These are phyloP conservation scores for Colletotrichum sp. DNA, from an alignment of 2,329 filamentous ascomycete species.

Conservation along the genomic window DNA sequence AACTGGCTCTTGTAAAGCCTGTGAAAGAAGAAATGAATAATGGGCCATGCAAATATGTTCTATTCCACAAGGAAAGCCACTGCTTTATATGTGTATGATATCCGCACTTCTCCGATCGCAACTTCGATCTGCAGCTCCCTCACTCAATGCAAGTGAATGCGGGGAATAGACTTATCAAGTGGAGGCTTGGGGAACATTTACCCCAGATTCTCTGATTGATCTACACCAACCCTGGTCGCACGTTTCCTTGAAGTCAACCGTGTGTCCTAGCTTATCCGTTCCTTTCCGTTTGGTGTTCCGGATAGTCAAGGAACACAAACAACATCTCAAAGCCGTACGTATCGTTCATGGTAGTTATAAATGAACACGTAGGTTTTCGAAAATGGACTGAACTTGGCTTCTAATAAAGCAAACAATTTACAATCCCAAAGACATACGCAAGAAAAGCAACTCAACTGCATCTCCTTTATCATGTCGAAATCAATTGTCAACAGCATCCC, in stretches of 20 bases:
- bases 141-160: neutral
- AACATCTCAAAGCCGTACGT: neutral
- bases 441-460: neutral
- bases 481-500: conserved; percentile 32
- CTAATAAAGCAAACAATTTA: neutral
- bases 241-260: neutral
- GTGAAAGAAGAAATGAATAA: neutral
- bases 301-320: neutral
- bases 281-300: neutral
- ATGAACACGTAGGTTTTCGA: neutral
- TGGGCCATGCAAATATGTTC: neutral
- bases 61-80: neutral
- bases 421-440: neutral
- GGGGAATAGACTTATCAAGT: neutral
- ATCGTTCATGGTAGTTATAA: neutral
- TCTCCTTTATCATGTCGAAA: conserved; percentile 25
- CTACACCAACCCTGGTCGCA: neutral
- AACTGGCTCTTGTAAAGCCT: neutral
- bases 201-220: neutral
- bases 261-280: neutral
- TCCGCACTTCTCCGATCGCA: neutral
- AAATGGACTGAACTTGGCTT: neutral
- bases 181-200: neutral
- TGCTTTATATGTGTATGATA: neutral
- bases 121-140: neutral